A percentile compares a stretch with the other conserved stretches of the same genome.
Evolutionary conservation across 2,329 filamentous ascomycete species (phyloP).

Genomic region (Onygena corvina): DNA sequence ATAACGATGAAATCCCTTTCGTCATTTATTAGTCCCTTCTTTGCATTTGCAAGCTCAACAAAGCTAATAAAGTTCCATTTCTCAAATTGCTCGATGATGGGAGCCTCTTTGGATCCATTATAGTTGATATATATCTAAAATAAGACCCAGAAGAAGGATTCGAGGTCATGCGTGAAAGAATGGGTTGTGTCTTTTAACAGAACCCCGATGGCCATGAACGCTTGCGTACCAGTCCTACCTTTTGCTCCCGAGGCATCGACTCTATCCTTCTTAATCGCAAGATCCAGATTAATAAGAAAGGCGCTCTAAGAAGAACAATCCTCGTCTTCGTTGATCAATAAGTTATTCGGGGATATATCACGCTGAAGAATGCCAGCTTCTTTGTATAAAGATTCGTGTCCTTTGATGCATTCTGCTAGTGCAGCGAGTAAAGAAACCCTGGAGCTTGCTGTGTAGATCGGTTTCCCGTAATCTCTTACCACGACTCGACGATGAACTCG

Average conservation of each 20-base stretch:
- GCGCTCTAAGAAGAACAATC: conserved; percentile 27
- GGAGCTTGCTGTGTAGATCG: conserved; percentile 35
- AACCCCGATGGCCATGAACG: conserved; percentile 38
- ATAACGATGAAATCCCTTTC: conserved; percentile 22
- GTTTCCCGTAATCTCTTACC: conserved; percentile 31
- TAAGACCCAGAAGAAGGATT: conserved; percentile 41
- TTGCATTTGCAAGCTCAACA: conserved; percentile 15
- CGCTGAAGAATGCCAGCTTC: conserved; percentile 30
- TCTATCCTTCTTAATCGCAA: conserved; percentile 27
- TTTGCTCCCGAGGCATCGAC: conserved; percentile 27
- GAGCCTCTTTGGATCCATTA: conserved; percentile 18
- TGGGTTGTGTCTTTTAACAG: conserved; percentile 29
- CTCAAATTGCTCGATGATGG: conserved; percentile 15
- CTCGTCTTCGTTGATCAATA: conserved; percentile 37
- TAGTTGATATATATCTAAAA: conserved; percentile 39
- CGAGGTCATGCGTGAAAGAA: conserved; percentile 38
- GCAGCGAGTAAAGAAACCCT: conserved; percentile 26
- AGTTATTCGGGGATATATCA: conserved; percentile 37
- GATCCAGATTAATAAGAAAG: conserved; percentile 36
- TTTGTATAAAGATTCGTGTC: conserved; percentile 13
- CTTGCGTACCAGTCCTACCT: conserved; percentile 35
- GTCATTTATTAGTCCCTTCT: conserved; percentile 19
- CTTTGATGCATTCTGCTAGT: conserved; percentile 28
- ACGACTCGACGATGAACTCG: conserved; percentile 34
- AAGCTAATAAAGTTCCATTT: conserved; percentile 18